Percentiles rank a stretch among this genome's conserved stretches.
Evolutionary conservation across 495 filamentous ascomycete species (phyloP).

Genomic region (Gamarada debralockiae): DNA sequence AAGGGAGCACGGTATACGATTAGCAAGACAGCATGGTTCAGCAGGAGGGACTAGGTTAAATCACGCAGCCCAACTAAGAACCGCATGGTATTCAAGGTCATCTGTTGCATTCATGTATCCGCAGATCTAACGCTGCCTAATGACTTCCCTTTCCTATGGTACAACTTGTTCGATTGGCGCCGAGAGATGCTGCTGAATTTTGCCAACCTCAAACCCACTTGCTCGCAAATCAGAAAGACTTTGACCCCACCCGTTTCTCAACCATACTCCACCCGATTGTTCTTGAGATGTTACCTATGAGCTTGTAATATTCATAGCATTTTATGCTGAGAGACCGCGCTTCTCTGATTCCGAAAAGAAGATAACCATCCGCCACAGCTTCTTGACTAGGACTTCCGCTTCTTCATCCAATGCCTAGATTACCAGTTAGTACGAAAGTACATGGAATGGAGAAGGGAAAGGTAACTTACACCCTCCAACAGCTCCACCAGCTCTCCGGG

Average conservation of each 20-base stretch:
- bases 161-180: neutral
- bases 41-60: no score
- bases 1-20: no score
- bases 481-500: constrained; percentile 82
- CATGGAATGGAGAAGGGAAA: constrained; percentile 3
- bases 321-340: constrained; percentile 69
- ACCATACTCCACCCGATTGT: neutral
- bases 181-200: neutral
- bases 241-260: neutral
- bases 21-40: no score
- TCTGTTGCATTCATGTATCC: no score
- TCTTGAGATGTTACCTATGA: neutral
- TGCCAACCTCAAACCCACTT: neutral
- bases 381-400: constrained; percentile 89
- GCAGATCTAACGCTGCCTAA: no score
- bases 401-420: constrained; percentile 86
- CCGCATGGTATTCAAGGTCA: neutral
- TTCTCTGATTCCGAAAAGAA: constrained; percentile 98
- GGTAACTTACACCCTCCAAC: constrained; percentile 67
- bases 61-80: neutral
- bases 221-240: neutral
- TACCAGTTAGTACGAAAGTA: constrained; percentile 30
- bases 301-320: no score
- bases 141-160: neutral
- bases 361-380: constrained; percentile 97